Conservation (phyloP, 352 stramenopile genomes). For the Pythium dissimile region DNA sequence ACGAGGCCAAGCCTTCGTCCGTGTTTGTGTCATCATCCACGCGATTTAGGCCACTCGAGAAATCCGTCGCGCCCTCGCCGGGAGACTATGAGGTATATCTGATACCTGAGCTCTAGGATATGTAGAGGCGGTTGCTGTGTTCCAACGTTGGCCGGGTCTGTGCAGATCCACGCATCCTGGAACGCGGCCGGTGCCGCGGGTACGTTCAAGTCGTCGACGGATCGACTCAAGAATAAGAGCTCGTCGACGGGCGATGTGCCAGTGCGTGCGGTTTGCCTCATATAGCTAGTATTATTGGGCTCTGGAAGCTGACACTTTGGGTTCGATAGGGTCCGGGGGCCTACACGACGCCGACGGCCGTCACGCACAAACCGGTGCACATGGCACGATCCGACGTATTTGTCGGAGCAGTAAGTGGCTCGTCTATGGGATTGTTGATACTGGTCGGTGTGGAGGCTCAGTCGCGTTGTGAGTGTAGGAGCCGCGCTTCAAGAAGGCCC, state of each 20-base stretch:
- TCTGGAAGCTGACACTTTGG: neutral
- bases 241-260: slow-evolving; percentile 34
- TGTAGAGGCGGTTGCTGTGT: neutral
- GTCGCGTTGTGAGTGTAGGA: slow-evolving; percentile 39
- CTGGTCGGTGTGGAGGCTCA: no score
- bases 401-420: slow-evolving; percentile 43
- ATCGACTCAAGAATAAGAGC: slow-evolving; percentile 44
- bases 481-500: slow-evolving; percentile 63
- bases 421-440: neutral
- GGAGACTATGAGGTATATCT: slow-evolving; percentile 68
- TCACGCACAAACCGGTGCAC: slow-evolving; percentile 53
- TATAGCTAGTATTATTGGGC: neutral
- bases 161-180: slow-evolving; percentile 62
- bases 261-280: slow-evolving; percentile 24
- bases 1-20: slow-evolving; percentile 46
- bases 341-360: slow-evolving; percentile 36
- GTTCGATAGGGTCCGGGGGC: slow-evolving; percentile 45
- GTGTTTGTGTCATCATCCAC: slow-evolving; percentile 64
- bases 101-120: neutral
- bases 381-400: slow-evolving; percentile 72
- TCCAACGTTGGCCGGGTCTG: no score
- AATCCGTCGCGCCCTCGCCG: slow-evolving; percentile 39
- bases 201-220: slow-evolving; percentile 63
- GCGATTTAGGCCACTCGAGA: slow-evolving; percentile 41
- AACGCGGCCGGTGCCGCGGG: slow-evolving; percentile 53